Evolutionary conservation across 768 basidiomycete species (phyloP).

Genomic region (Exidia glandulosa): DNA sequence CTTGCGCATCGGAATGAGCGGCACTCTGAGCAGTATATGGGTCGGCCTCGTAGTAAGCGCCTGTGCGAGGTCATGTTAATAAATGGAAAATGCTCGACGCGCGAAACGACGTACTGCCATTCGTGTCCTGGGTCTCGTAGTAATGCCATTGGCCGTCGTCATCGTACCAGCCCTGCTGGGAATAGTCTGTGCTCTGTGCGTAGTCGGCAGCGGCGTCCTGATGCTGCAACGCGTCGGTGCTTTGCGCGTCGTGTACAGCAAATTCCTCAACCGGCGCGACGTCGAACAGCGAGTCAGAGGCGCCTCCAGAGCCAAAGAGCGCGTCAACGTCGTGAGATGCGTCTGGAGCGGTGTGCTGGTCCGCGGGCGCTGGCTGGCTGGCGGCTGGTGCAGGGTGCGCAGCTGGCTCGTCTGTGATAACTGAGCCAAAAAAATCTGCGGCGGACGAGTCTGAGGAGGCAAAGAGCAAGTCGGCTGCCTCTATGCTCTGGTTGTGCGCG

Average conservation of each 20-base stretch:
- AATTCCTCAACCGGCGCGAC: neutral
- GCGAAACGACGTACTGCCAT: neutral
- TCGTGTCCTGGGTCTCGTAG: slow-evolving; percentile 13
- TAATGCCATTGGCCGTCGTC: slow-evolving; percentile 16
- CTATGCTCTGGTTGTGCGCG: slow-evolving; percentile 20
- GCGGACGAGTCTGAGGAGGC: slow-evolving; percentile 45
- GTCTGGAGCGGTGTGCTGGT: neutral
- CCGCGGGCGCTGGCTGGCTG: neutral
- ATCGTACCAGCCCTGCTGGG: slow-evolving; percentile 22
- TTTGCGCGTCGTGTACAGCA: slow-evolving; percentile 8
- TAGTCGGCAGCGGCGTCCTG: slow-evolving; percentile 7
- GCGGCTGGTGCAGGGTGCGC: neutral
- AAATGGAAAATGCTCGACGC: neutral
- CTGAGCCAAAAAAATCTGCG: slow-evolving; percentile 48
- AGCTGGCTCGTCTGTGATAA: neutral
- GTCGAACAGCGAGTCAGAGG: slow-evolving; percentile 1
- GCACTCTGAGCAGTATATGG: neutral
- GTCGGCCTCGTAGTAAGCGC: neutral
- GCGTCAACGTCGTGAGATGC: neutral
- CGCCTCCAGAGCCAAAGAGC: neutral
- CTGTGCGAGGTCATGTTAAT: neutral
- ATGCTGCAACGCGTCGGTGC: slow-evolving; percentile 9
- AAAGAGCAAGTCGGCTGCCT: slow-evolving; percentile 77
- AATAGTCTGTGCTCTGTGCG: slow-evolving; percentile 12
- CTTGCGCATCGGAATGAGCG: neutral